Conservation (phyloP, 345 rosid species). For the Turritis glabra region DNA sequence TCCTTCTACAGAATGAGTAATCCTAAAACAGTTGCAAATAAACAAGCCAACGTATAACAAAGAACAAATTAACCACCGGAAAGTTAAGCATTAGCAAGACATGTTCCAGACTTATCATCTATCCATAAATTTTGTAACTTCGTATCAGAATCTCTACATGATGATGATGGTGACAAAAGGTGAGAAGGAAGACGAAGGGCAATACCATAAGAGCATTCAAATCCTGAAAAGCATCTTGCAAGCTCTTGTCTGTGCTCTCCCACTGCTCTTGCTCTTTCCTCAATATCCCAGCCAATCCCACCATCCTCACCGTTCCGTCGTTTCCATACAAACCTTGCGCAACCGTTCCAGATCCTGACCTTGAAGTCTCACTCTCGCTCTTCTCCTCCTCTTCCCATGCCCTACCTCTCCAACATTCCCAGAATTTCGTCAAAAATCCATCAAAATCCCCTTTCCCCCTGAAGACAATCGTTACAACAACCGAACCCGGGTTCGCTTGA, state of each 20-base stretch:
- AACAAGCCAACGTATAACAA: not conserved
- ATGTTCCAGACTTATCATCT: not conserved
- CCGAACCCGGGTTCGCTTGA: slow-evolving; percentile 60
- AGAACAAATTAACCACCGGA: not conserved
- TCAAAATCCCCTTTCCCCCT: slow-evolving; percentile 90
- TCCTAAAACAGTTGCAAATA: slow-evolving; percentile 2
- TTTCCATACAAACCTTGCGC: slow-evolving; percentile 65
- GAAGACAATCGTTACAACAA: slow-evolving; percentile 62
- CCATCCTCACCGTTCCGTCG: slow-evolving; percentile 86
- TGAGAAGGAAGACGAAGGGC: not conserved
- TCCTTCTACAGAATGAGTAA: not conserved
- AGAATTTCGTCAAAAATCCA: slow-evolving; percentile 65
- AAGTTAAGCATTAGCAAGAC: not conserved
- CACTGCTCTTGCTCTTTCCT: slow-evolving; percentile 94
- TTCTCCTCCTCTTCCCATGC: slow-evolving; percentile 64
- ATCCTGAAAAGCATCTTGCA: slow-evolving; percentile 95
- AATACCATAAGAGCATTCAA: slow-evolving; percentile 92
- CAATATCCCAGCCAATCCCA: slow-evolving; percentile 89
- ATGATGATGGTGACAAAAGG: not conserved
- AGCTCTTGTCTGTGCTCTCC: slow-evolving; percentile 93
- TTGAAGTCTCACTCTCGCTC: slow-evolving; percentile 28
- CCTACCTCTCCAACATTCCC: slow-evolving; percentile 81
- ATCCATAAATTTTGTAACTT: not conserved
- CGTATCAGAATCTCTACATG: not conserved
- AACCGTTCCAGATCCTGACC: slow-evolving; percentile 35